Conservation (phyloP, 768 basidiomycete genomes). For the Mrakia gelida region DNA sequence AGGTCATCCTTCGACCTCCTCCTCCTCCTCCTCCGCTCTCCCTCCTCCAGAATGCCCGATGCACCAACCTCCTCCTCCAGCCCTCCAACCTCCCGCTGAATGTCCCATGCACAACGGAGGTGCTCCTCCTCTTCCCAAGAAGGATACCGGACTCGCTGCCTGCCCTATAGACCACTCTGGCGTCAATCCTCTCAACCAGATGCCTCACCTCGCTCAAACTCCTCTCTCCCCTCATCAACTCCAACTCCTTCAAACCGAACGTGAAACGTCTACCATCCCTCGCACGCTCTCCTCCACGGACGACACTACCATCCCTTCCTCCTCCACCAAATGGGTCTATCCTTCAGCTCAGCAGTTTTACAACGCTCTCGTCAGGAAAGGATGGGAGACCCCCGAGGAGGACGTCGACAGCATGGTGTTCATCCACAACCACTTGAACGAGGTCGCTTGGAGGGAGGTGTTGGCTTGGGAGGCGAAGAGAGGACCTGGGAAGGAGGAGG, state of each 20-base stretch:
- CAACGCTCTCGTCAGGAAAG: constrained; percentile 91
- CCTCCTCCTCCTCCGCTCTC: constrained; percentile 4
- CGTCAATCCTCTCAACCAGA: constrained; percentile 75
- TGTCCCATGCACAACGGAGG: constrained; percentile 34
- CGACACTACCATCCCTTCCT: constrained; percentile 43
- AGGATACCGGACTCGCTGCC: constrained; percentile 37
- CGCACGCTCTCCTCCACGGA: constrained; percentile 47
- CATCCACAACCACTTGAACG: constrained; percentile 97
- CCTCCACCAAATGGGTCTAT: constrained; percentile 68
- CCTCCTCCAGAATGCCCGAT: constrained; percentile 41
- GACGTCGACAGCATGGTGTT: constrained; percentile 95
- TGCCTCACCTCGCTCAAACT: constrained; percentile 74
- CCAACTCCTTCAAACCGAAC: constrained; percentile 62
- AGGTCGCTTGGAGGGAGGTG: constrained; percentile 93
- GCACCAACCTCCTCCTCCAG: constrained; percentile 33
- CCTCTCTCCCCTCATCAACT: constrained; percentile 56
- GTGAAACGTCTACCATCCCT: constrained; percentile 80
- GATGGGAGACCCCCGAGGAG: constrained; percentile 95
- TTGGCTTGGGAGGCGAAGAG: constrained; percentile 81
- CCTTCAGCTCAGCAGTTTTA: constrained; percentile 97
- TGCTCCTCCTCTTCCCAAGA: not conserved
- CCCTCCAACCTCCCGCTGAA: constrained; percentile 30
- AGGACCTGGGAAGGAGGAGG: constrained; percentile 46
- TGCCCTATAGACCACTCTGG: constrained; percentile 47
- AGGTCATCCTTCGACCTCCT: constrained; percentile 6